These are phyloP conservation scores for Adansonia digitata DNA, from an alignment of 345 rosid genomes.

Conservation along the genomic window DNA sequence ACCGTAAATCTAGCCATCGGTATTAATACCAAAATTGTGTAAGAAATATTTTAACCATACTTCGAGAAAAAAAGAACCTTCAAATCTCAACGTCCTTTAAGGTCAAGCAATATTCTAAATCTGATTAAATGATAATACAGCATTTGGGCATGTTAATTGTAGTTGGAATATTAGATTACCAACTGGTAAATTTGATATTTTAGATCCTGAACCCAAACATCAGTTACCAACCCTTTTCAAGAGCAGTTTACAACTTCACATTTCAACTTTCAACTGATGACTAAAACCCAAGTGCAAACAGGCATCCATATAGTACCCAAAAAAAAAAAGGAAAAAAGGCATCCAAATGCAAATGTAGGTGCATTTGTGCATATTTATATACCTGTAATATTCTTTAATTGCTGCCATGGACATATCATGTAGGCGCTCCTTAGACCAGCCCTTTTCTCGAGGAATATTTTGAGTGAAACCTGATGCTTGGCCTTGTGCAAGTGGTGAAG, in stretches of 20 bases:
- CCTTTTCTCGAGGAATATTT: constrained; percentile 45
- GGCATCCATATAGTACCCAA: too few species aligned
- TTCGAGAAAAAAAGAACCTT: not conserved
- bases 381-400: constrained; percentile 96
- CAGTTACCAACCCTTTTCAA: not conserved
- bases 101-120: not conserved
- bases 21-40: not conserved
- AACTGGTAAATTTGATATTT: not conserved
- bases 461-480: constrained; percentile 36
- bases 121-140: not conserved
- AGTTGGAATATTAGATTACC: not conserved
- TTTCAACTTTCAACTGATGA: not conserved
- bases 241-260: not conserved
- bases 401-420: constrained; percentile 59
- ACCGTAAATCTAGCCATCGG: not conserved
- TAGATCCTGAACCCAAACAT: not conserved
- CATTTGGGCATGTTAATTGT: not conserved
- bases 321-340: too few species aligned
- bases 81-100: not conserved
- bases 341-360: too few species aligned
- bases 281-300: too few species aligned
- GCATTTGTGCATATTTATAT: too few species aligned
- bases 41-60: not conserved
- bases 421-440: constrained; percentile 54
- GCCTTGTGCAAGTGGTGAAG: constrained; percentile 40